A percentile compares a stretch with the other conserved stretches of the same genome.
phyloP scores from a whole-genome alignment of 2,329 filamentous ascomycete genomes.

The Hymenoscyphus fraxineus region DNA sequence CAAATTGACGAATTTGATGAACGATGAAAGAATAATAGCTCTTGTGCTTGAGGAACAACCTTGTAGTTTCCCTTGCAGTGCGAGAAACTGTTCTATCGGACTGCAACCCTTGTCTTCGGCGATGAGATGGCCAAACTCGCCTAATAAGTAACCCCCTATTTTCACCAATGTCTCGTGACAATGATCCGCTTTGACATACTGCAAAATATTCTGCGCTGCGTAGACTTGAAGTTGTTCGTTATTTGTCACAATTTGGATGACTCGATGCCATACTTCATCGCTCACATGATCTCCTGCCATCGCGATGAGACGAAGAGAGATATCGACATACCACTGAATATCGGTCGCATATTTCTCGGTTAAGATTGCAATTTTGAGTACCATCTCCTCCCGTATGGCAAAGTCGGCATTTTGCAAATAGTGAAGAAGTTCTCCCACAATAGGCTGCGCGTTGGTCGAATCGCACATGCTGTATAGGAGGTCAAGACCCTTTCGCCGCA shows the following conservation, averaged over 20 bases:
- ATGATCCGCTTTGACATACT: constrained; percentile 87
- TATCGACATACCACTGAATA: constrained; percentile 99
- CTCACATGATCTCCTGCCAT: constrained; percentile 98
- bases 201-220: constrained; percentile 86
- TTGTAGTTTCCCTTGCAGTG: constrained; percentile 83
- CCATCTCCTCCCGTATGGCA: constrained; percentile 98
- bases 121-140: constrained; percentile 95
- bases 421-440: constrained; percentile 88
- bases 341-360: constrained; percentile 99
- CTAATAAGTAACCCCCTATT: constrained; percentile 92
- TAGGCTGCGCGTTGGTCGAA: constrained; percentile 84
- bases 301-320: constrained; percentile 87
- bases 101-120: constrained; percentile 89
- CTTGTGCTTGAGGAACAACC: constrained; percentile 84
- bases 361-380: constrained; percentile 95
- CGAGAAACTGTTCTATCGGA: constrained; percentile 95
- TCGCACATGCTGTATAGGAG: constrained; percentile 99
- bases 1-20: constrained; percentile 96
- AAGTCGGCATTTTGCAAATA: constrained; percentile 97
- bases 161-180: constrained; percentile 97
- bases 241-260: constrained; percentile 98
- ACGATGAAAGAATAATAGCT: constrained; percentile 91
- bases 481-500: constrained; percentile 91
- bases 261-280: constrained; percentile 97
- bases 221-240: constrained; percentile 98